A percentile compares a stretch with the other conserved stretches of the same genome.
Evolutionary conservation across 257 asterid genomes (phyloP).

Genomic region (Vinca minor): DNA sequence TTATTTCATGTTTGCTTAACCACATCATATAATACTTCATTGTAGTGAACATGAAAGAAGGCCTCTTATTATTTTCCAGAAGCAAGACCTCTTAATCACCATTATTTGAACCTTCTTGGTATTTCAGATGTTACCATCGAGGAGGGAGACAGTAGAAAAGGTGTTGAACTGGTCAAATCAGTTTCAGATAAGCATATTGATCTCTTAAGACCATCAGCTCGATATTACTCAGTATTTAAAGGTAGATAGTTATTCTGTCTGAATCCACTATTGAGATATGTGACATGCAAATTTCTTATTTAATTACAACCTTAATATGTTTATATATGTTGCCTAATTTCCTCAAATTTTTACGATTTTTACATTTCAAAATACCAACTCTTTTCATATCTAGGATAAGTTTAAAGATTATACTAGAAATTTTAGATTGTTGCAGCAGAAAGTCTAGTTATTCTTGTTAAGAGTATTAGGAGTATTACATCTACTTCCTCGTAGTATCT

Average conservation of each 20-base stretch:
- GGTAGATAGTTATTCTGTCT: slow-evolving; percentile 64
- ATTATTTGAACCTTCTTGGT: slow-evolving; percentile 37
- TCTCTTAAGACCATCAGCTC: slow-evolving; percentile 92
- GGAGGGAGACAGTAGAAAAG: slow-evolving; percentile 66
- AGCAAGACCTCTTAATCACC: too few species aligned
- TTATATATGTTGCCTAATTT: neutral
- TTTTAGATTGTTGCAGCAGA: neutral
- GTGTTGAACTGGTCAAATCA: slow-evolving; percentile 69
- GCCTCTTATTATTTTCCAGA: slow-evolving; percentile 20
- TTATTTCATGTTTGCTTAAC: neutral
- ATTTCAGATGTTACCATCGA: slow-evolving; percentile 63
- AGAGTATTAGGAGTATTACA: too few species aligned
- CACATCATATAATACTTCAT: neutral
- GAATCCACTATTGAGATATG: neutral
- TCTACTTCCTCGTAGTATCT: neutral
- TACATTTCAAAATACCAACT: neutral
- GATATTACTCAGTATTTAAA: slow-evolving; percentile 72
- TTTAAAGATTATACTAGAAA: neutral
- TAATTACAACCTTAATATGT: neutral
- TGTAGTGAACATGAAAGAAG: neutral
- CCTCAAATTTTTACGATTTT: neutral
- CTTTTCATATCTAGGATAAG: neutral
- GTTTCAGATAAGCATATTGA: slow-evolving; percentile 87
- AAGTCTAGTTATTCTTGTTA: too few species aligned
- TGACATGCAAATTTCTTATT: neutral